Base-by-base conservation (phyloP, 2,329 filamentous ascomycete species). In the Aspergillus cejpii region DNA sequence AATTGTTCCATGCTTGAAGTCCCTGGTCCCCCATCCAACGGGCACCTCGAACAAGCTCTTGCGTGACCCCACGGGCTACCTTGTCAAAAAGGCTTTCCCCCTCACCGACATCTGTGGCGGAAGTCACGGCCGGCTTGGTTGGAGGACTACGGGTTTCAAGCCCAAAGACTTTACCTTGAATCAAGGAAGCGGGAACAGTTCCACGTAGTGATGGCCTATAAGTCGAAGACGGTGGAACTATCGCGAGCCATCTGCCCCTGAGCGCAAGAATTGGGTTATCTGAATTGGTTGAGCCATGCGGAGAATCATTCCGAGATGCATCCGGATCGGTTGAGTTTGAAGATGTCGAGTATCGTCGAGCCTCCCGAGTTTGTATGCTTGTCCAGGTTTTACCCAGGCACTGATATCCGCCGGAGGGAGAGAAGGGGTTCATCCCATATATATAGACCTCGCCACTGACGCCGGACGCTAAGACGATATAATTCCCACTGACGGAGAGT, bases 371-470 rank as follows among this genome's bases (percentile, higher is more conserved):
- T 60, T 92, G 87, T 21, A 95, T 73, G 36, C 82, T 83, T 0
- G 92, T 96, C 92, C 92, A 98, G 14, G 94, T 71, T 68, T 98
- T 98, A 15, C 84, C 90, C 44, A 92, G 74, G 57, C 89, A 96
- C 47, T 73, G 71, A 59, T 80, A 84, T 11, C 51, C 48, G 24
- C 50, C 52, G 8, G 50, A 45, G 12, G 48, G 46, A 11, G 52
- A 54, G 37, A 53, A 52, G 19, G 44, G 49, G 28, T 50, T 55
- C 42, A 64, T 50, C 24, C 72, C 62, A 77, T 83, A 97, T 6
- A 95, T 72, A 75, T 85, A 95, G 37, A 91, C 82, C 68, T 97
- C 91, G 10, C 91, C 91, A 39, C 87, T 95, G 17, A 76, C 70
- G 2, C 88, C 89, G 39, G 89, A 96, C 43, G 85, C 80, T 24